Conservation (phyloP, 2,329 filamentous ascomycete species). For the Cercospora sojina region DNA sequence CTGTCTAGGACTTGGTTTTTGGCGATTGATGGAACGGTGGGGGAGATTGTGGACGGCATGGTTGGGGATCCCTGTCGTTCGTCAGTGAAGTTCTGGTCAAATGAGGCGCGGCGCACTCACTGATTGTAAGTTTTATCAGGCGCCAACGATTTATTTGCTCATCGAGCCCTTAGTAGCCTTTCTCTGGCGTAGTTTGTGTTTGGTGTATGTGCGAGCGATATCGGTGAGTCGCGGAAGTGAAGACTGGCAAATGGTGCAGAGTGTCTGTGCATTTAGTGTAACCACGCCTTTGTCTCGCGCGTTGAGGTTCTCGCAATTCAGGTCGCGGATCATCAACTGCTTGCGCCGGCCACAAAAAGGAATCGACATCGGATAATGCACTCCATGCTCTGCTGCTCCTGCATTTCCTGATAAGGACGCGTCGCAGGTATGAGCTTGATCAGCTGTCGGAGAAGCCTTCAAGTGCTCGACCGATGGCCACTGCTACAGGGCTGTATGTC, state of each 20-base stretch:
- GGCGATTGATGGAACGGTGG: slow-evolving; percentile 1
- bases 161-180: background rate
- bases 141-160: background rate
- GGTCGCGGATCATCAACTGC: background rate
- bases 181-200: background rate
- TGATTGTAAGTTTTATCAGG: background rate
- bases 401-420: background rate
- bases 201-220: background rate
- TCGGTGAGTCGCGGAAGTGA: background rate
- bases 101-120: background rate
- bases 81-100: background rate
- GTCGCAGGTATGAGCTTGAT: background rate
- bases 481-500: slow-evolving; percentile 61
- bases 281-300: background rate
- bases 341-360: background rate
- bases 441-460: slow-evolving; percentile 37
- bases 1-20: slow-evolving; percentile 14
- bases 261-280: background rate
- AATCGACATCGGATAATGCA: background rate
- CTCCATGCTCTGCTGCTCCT: background rate
- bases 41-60: slow-evolving; percentile 16
- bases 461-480: slow-evolving; percentile 67
- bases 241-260: background rate
- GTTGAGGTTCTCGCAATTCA: background rate
- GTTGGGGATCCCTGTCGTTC: background rate